Evolutionary conservation across 1,139 yeast genomes (phyloP).

Genomic region (Zygosaccharomyces sapae): DNA sequence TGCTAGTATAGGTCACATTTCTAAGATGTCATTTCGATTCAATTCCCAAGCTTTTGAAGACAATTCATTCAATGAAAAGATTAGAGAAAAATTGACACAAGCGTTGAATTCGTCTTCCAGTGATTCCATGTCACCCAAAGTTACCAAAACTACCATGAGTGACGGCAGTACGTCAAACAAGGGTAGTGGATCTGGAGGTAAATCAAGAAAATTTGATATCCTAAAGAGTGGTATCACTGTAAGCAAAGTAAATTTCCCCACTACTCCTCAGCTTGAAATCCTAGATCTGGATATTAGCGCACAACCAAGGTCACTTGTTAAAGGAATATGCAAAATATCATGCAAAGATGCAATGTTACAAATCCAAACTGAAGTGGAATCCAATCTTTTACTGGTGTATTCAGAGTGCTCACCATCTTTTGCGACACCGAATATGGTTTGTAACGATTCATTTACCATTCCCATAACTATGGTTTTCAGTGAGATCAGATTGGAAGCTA

Average conservation of each 20-base stretch:
- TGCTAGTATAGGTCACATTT: no score
- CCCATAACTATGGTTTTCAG: constrained; percentile 37
- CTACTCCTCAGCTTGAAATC: constrained; percentile 34
- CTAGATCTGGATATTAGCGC: constrained; percentile 33
- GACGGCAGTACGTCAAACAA: constrained; percentile 9
- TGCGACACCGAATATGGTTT: constrained; percentile 33
- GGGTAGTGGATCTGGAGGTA: constrained; percentile 9
- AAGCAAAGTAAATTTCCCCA: constrained; percentile 31
- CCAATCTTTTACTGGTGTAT: constrained; percentile 32
- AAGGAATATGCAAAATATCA: constrained; percentile 34
- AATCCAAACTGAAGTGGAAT: constrained; percentile 35
- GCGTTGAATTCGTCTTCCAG: constrained; percentile 28
- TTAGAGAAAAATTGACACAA: constrained; percentile 28
- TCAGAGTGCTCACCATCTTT: constrained; percentile 31
- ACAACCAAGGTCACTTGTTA: constrained; percentile 32
- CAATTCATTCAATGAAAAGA: constrained; percentile 32
- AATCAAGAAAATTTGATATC: constrained; percentile 26
- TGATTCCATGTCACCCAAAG: constrained; percentile 3
- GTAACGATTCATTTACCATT: constrained; percentile 35
- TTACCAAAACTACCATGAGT: constrained; percentile 7
- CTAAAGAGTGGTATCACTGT: constrained; percentile 34
- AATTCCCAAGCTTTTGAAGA: constrained; percentile 31
- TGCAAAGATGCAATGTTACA: constrained; percentile 33
- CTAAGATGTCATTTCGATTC: constrained; percentile 33
- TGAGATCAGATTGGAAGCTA: constrained; percentile 34